A percentile compares a stretch with the other conserved stretches of the same genome.
Conservation (phyloP, 441 rosid species). For the Populus hybrid region DNA sequence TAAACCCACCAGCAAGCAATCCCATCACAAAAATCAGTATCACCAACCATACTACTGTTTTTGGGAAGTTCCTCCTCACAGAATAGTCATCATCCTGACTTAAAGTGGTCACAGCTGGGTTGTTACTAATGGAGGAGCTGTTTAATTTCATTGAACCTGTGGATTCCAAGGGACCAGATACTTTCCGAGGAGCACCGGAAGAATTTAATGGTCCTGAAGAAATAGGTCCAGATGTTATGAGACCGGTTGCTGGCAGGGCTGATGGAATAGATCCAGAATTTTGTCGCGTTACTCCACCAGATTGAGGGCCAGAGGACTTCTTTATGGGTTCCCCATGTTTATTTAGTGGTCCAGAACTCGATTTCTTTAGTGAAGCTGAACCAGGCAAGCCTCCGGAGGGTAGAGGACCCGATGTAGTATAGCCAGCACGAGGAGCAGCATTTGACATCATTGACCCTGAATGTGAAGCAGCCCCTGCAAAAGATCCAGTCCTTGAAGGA, state of each 20-base stretch:
- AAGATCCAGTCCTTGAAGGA: constrained; percentile 48
- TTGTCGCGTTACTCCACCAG: constrained; percentile 45
- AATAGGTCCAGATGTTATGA: constrained; percentile 57
- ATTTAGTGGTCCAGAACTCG: constrained; percentile 80
- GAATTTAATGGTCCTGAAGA: constrained; percentile 43
- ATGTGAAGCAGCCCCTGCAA: constrained; percentile 40
- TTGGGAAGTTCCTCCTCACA: constrained; percentile 59
- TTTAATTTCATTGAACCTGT: constrained; percentile 37
- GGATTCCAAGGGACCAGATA: constrained; percentile 45
- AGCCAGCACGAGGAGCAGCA: constrained; percentile 37
- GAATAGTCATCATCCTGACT: constrained; percentile 49
- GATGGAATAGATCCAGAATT: constrained; percentile 50
- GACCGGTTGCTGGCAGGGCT: constrained; percentile 45
- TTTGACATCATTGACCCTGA: constrained; percentile 40
- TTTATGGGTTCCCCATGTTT: constrained; percentile 77
- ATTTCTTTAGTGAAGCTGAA: constrained; percentile 67
- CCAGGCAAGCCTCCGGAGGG: constrained; percentile 49
- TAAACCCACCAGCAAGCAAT: constrained; percentile 72
- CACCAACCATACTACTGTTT: constrained; percentile 59
- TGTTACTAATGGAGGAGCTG: constrained; percentile 32
- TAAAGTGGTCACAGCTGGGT: constrained; percentile 43
- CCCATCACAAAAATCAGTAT: constrained; percentile 67
- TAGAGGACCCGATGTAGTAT: constrained; percentile 46
- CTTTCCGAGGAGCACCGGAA: constrained; percentile 43
- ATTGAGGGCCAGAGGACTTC: constrained; percentile 74